Conservation (phyloP, 1,139 yeast species). For the Taphrina deformans region DNA sequence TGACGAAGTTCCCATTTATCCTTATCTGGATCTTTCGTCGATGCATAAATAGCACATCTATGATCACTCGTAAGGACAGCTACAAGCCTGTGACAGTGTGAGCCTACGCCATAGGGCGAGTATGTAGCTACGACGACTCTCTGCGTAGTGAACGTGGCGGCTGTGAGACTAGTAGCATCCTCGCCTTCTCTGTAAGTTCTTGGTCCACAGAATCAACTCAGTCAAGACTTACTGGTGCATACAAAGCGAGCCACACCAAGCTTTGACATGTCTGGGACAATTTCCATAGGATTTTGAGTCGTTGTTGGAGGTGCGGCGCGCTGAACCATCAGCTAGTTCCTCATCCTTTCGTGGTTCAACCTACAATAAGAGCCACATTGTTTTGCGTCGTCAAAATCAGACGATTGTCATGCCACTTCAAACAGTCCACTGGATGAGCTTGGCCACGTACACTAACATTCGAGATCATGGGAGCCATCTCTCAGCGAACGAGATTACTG, state of each 20-base stretch:
- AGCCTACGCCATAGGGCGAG: neutral
- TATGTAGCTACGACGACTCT: neutral
- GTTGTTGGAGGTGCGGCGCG: neutral
- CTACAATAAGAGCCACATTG: neutral
- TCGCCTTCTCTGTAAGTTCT: neutral
- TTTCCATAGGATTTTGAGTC: neutral
- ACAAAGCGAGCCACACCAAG: neutral
- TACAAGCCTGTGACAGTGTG: neutral
- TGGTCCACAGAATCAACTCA: neutral
- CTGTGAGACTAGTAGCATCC: constrained; percentile 3
- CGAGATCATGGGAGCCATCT: neutral
- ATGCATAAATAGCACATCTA: neutral
- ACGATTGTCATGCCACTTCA: constrained; percentile 10
- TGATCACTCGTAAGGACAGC: constrained; percentile 15
- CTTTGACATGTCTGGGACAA: neutral
- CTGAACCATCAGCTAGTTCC: neutral
- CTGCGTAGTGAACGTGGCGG: neutral
- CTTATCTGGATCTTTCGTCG: constrained; percentile 5
- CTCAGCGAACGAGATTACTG: too few species aligned
- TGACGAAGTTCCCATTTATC: constrained; percentile 9
- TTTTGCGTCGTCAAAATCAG: neutral
- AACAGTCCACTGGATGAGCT: neutral
- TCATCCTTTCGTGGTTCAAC: neutral
- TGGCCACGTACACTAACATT: neutral
- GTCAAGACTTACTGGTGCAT: neutral